These are phyloP conservation scores for Carallia pectinifolia DNA, from an alignment of 345 rosid genomes.

Conservation along the genomic window DNA sequence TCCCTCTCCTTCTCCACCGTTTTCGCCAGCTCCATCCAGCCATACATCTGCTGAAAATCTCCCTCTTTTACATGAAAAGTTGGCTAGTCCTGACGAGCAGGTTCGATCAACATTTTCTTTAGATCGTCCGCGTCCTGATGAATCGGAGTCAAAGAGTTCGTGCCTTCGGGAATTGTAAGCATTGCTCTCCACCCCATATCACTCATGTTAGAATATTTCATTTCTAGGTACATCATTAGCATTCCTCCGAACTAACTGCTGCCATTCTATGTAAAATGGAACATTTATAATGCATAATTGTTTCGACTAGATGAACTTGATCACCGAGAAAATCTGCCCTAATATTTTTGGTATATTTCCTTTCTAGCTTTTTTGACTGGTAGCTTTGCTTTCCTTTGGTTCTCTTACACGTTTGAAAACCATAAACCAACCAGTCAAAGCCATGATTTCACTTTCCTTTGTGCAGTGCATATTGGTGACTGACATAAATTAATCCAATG, in stretches of 20 bases:
- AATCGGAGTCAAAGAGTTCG: slow-evolving; percentile 12
- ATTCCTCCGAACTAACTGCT: too few relatives aligned
- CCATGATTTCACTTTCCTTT: neutral
- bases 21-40: slow-evolving; percentile 35
- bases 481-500: too few relatives aligned
- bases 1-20: slow-evolving; percentile 50
- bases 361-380: slow-evolving; percentile 20
- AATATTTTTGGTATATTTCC: too few relatives aligned
- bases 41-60: slow-evolving; percentile 34
- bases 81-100: slow-evolving; percentile 4
- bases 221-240: too few relatives aligned
- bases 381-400: neutral
- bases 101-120: slow-evolving; percentile 38
- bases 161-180: slow-evolving; percentile 56
- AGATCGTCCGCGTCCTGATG: slow-evolving; percentile 20
- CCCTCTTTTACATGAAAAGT: slow-evolving; percentile 33
- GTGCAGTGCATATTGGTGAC: too few relatives aligned
- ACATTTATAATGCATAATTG: too few relatives aligned
- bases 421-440: slow-evolving; percentile 34
- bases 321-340: too few relatives aligned
- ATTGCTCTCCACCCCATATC: neutral
- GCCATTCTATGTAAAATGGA: too few relatives aligned
- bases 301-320: too few relatives aligned
- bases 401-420: neutral
- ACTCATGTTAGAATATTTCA: too few relatives aligned